Evolutionary conservation across 192 early-diverging fungal species (phyloP), one percentile per base, ranked within the genome.

Genomic region (Coemansia sp.): DNA sequence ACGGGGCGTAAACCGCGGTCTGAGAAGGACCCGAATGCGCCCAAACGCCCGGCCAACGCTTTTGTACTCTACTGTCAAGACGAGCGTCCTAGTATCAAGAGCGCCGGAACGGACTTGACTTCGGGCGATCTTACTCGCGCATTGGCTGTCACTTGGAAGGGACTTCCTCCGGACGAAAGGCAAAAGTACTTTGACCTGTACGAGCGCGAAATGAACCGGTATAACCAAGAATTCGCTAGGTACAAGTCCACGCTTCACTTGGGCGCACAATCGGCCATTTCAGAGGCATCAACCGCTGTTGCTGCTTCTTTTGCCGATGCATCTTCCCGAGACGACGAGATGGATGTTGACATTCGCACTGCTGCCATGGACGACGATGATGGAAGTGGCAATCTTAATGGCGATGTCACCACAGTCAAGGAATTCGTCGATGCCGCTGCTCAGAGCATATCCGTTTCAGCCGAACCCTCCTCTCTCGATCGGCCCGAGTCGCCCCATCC

Each of bases 31-130:
- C 85, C 85, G 0, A 77, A 73, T 40, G 81, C 81, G 9, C 85
- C 85, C 10, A 77, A 75, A 61, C 77, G 81, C 12, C 85, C 85
- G 13, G 80, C 81, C 9, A 86, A 86, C 41, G 85, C 85, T 0
- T 86, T 83, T 69, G 81, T 86, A 20, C 65, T 82, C 22, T 86
- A 79, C 66, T 83, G 85, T 55, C 80, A 86, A 72, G 74, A 71
- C 40, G 80, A 80, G 72, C 75, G 81, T 16, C 76, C 81, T 13
- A 73, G 70, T 34, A 75, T 84, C 55, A 83, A 83, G 61, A 80
- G 73, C 47, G 67, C 68, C 0, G 66, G 75, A 51, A 75, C 69
- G 1, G 78, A 78, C 57, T 65, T 81, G 36, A 84, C 49, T 40
- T 79, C 71, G 15, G 68, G 76, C 36, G 85, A 86, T 43, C 71